Evolutionary conservation across 768 basidiomycete genomes (phyloP), one percentile per base, ranked within the genome.

Genomic region (Serendipita indica): DNA sequence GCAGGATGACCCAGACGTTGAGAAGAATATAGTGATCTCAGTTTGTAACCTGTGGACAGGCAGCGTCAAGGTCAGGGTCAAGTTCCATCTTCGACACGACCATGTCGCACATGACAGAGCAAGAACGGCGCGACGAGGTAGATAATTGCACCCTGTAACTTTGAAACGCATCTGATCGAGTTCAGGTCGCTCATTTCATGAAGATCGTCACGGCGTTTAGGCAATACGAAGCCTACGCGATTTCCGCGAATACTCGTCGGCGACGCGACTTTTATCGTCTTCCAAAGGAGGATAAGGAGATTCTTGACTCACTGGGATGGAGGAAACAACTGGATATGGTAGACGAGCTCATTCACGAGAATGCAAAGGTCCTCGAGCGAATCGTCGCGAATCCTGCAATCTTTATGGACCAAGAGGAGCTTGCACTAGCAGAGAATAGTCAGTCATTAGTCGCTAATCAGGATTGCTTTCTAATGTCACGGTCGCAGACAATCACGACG

Each of bases 371-470:
- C 67, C 67, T 94, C 60, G 73, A 76, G 2, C 72, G 78, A 61
- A 83, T 94, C 62, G 81, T 89, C 10, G 81, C 79, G 13, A 77
- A 86, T 69, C 86, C 89, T 0, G 83, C 84, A 64, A 89, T 94
- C 27, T 93, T 92, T 64, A 83, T 79, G 1, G 70, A 65, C 3
- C 72, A 69, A 1, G 72, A 63, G 56, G 39, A 67, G 62, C 35
- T 62, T 58, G 56, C 62, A 59, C 33, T 64, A 7, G 62, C 60
- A 22, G 30, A 52, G 28, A 25, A 37, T 32, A 35, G 14, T 3
- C 20, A 27, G 39, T 25, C 33, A 25, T 12, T 49, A 22, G 14
- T 6, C 22, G 59, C n/a, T 3, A n/a, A n/a, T 3, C 39, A 45
- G 18, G 41, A 45, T 5, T 7, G n/a, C 27, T 6, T 32, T 20